These are phyloP conservation scores for Mortierella sp. DNA, from an alignment of 371 early-diverging fungal genomes.

Conservation along the genomic window DNA sequence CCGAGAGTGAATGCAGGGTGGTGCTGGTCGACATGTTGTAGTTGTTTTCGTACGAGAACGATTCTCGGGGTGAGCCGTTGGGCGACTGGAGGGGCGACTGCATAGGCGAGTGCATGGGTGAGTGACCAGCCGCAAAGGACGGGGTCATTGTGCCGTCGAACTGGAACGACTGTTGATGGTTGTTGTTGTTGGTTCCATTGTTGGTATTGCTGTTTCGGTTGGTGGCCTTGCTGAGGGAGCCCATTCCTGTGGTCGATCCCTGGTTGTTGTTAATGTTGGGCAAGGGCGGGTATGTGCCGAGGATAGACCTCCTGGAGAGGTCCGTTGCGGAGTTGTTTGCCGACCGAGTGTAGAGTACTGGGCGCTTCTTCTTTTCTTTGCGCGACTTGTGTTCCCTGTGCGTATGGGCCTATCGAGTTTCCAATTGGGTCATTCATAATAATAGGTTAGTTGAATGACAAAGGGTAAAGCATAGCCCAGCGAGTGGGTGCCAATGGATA, in stretches of 20 bases:
- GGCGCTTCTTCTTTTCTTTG: constrained; percentile 40
- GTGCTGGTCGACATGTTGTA: not conserved
- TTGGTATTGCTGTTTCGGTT: not conserved
- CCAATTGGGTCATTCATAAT: not conserved
- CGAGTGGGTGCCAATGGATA: not conserved
- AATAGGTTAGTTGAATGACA: too few relatives aligned
- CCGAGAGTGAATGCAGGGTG: constrained; percentile 18
- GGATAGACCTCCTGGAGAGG: constrained; percentile 25
- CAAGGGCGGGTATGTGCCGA: constrained; percentile 40
- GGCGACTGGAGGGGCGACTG: constrained; percentile 41
- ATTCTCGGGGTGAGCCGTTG: constrained; percentile 31
- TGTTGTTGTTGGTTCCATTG: constrained; percentile 20
- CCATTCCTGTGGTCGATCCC: not conserved
- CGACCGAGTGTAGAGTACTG: constrained; percentile 36
- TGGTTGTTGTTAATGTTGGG: constrained; percentile 12
- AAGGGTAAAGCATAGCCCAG: too few relatives aligned
- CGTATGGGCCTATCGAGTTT: not conserved
- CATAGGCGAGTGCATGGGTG: not conserved
- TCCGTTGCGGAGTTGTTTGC: constrained; percentile 42
- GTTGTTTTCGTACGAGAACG: constrained; percentile 23
- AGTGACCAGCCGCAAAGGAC: constrained; percentile 20
- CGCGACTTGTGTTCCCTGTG: constrained; percentile 10
- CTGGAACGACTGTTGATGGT: constrained; percentile 34
- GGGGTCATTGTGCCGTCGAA: constrained; percentile 27
- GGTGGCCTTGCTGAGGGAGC: constrained; percentile 26